phyloP scores from a whole-genome alignment of 495 filamentous ascomycete species.

The Rostrohypoxylon terebratum region DNA sequence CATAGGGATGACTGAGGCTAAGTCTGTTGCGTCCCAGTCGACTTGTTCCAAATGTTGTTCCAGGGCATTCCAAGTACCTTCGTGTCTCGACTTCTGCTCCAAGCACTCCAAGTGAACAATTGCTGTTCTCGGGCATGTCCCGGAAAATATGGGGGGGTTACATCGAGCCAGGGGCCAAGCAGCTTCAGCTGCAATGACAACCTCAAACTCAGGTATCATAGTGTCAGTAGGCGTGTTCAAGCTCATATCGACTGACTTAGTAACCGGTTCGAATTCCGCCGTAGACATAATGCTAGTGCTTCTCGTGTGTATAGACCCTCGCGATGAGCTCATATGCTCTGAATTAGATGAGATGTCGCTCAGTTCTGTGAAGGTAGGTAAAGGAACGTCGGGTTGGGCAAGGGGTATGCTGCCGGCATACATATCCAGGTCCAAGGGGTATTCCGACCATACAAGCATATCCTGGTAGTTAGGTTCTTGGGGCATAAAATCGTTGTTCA shows the following conservation, averaged over 20 bases:
- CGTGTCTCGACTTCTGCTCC: conserved; percentile 67
- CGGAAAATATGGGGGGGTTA: conserved; percentile 63
- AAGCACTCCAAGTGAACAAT: conserved; percentile 68
- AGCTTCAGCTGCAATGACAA: conserved; percentile 64
- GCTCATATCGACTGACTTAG: conserved; percentile 50
- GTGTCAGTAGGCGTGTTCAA: conserved; percentile 39
- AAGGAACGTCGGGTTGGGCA: conserved; percentile 46
- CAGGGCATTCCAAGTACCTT: conserved; percentile 59
- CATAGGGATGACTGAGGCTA: conserved; percentile 61
- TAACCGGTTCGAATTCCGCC: conserved; percentile 50
- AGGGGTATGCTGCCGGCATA: conserved; percentile 48
- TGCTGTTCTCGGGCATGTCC: conserved; percentile 66
- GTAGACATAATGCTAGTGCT: conserved; percentile 59
- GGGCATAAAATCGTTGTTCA: conserved; percentile 44
- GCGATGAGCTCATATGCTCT: conserved; percentile 55
- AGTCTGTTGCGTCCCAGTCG: conserved; percentile 54
- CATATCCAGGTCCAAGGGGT: conserved; percentile 51
- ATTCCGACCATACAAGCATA: conserved; percentile 52
- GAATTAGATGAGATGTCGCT: conserved; percentile 52
- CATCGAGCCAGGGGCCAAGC: conserved; percentile 70
- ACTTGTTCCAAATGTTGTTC: conserved; percentile 54
- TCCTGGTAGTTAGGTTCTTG: conserved; percentile 53
- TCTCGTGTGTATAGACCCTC: conserved; percentile 59
- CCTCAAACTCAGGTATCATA: conserved; percentile 61
- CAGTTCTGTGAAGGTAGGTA: conserved; percentile 48